Conservation (phyloP, 345 rosid genomes). For the Erucastrum elatum region DNA sequence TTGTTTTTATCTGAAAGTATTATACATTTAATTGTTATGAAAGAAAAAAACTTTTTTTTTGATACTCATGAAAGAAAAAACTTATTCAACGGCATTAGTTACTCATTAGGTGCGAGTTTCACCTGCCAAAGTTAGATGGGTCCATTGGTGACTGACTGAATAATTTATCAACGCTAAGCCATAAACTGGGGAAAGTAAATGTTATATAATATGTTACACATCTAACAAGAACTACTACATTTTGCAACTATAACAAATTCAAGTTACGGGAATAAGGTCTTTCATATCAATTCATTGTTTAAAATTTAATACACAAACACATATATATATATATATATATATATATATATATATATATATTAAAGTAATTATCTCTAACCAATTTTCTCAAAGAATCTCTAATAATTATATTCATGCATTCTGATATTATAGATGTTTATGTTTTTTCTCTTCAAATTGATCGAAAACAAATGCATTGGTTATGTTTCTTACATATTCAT, state of each 20-base stretch:
- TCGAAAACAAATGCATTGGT: neutral
- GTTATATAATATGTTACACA: neutral
- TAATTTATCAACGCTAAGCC: neutral
- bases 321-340: no score
- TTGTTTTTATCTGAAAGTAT: neutral
- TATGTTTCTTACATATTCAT: neutral
- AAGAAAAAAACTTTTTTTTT: no score
- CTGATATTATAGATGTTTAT: neutral
- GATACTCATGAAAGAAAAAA: neutral
- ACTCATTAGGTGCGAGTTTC: constrained; percentile 30
- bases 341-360: no score
- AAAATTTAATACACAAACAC: no score
- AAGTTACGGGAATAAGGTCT: neutral
- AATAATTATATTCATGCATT: neutral
- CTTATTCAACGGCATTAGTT: constrained; percentile 18
- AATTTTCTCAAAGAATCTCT: neutral
- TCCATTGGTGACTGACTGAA: neutral
- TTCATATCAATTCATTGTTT: neutral
- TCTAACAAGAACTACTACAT: neutral
- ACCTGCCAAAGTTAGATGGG: constrained; percentile 27
- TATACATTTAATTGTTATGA: neutral
- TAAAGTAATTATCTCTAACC: neutral
- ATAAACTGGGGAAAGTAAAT: neutral
- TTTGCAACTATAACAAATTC: neutral
- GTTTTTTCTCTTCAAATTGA: neutral